Percentiles rank a stretch among this genome's conserved stretches.
Evolutionary conservation across 176 grass and related monocot species (phyloP).

Genomic region (Lolium perenne): DNA sequence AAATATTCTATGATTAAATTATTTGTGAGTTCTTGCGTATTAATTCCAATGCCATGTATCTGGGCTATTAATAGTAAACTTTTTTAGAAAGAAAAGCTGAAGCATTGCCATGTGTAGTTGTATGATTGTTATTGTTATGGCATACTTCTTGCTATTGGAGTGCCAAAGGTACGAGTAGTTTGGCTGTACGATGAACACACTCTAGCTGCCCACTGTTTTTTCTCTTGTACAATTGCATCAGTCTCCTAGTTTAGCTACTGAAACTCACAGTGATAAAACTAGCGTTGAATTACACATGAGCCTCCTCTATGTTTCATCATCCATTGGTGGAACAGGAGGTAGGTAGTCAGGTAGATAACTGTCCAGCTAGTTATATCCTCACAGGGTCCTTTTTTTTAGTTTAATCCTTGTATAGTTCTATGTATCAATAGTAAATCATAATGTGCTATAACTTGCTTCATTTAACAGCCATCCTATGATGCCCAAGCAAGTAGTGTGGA

Average conservation of each 20-base stretch:
- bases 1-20: constrained; percentile 12
- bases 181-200: neutral
- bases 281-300: constrained; percentile 19
- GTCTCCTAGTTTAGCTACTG: neutral
- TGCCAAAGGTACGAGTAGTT: neutral
- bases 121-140: neutral
- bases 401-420: constrained; percentile 32
- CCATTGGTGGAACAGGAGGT: constrained; percentile 8
- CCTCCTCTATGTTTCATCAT: constrained; percentile 25
- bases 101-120: neutral
- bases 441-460: constrained; percentile 45
- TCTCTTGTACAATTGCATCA: constrained; percentile 1
- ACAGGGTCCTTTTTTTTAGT: constrained; percentile 6
- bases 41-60: neutral
- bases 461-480: constrained; percentile 55
- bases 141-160: neutral
- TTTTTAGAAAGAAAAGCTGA: neutral
- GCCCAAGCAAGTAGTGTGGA: constrained; percentile 55
- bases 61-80: neutral
- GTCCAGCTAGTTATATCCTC: neutral
- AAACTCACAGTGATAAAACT: constrained; percentile 4
- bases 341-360: constrained; percentile 1
- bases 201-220: neutral
- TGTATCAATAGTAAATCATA: constrained; percentile 25
- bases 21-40: neutral